A percentile compares a stretch with the other conserved stretches of the same genome.
Conservation (phyloP, 768 basidiomycete species). For the Thelephora ganbajun region DNA sequence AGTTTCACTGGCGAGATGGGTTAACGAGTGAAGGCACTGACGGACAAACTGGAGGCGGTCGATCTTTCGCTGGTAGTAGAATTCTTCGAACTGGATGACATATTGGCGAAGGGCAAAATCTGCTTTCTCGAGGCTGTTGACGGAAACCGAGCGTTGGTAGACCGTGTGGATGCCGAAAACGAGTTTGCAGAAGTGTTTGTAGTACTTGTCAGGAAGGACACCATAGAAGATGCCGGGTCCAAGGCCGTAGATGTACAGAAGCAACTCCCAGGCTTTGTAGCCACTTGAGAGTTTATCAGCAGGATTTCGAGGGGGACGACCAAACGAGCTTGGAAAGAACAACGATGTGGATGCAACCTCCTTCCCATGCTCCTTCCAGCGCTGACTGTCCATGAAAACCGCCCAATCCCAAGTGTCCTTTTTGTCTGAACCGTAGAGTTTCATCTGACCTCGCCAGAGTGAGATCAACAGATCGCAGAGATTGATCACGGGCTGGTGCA, state of each 20-base stretch:
- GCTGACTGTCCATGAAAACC: slow-evolving; percentile 1
- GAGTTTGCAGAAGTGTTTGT: slow-evolving; percentile 15
- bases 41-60: slow-evolving; percentile 20
- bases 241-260: slow-evolving; percentile 9
- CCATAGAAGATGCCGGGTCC: slow-evolving; percentile 14
- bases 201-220: slow-evolving; percentile 13
- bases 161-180: slow-evolving; percentile 13
- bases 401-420: slow-evolving; percentile 19
- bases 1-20: slow-evolving; percentile 17
- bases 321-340: slow-evolving; percentile 27
- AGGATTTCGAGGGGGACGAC: slow-evolving; percentile 26
- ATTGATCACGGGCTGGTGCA: slow-evolving; percentile 27
- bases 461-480: slow-evolving; percentile 19
- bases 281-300: slow-evolving; percentile 24
- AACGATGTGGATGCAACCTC: slow-evolving; percentile 16
- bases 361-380: slow-evolving; percentile 24
- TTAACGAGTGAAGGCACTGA: slow-evolving; percentile 18
- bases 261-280: slow-evolving; percentile 17
- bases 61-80: slow-evolving; percentile 18
- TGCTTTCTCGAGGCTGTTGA: slow-evolving; percentile 9
- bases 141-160: slow-evolving; percentile 7
- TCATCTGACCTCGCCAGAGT: slow-evolving; percentile 19
- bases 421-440: slow-evolving; percentile 10
- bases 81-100: slow-evolving; percentile 18
- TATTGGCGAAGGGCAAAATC: slow-evolving; percentile 15